Percentiles rank a stretch among this genome's conserved stretches.
phyloP scores from a whole-genome alignment of 2,329 filamentous ascomycete genomes.

The Aotearoamyces nothofagi region DNA sequence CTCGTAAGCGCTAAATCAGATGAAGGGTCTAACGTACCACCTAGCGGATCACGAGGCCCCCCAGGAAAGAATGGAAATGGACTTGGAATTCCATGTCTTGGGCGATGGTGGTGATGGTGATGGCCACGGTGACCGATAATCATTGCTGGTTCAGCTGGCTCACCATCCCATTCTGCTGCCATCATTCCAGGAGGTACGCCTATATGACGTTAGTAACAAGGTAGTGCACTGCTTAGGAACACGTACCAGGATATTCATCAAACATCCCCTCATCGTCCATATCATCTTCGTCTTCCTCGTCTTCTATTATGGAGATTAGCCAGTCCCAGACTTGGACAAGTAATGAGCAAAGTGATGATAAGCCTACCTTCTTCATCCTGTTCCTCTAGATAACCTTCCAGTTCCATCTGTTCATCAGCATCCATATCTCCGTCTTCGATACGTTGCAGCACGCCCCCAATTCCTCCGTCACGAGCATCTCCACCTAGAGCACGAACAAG shows the following conservation, averaged over 20 bases:
- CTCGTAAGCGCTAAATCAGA: too few species aligned
- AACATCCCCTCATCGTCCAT: conserved; percentile 53
- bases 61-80: conserved; percentile 49
- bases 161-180: conserved; percentile 40
- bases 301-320: conserved; percentile 25
- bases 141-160: conserved; percentile 33
- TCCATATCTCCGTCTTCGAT: conserved; percentile 32
- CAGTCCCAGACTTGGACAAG: conserved; percentile 5
- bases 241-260: conserved; percentile 41
- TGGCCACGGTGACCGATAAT: conserved; percentile 26
- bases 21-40: conserved; percentile 27
- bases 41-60: conserved; percentile 35
- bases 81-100: conserved; percentile 37
- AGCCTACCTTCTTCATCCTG: conserved; percentile 42
- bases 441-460: conserved; percentile 22
- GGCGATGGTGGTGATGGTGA: conserved; percentile 39
- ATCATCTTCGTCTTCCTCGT: conserved; percentile 55
- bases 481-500: conserved; percentile 36
- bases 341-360: not conserved
- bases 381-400: conserved; percentile 35
- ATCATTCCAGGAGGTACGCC: conserved; percentile 25
- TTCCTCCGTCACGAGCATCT: conserved; percentile 13
- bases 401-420: conserved; percentile 27
- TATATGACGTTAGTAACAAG: conserved; percentile 2
- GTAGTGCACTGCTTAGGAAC: not conserved